Evolutionary conservation across 495 filamentous ascomycete genomes (phyloP), one percentile per base, ranked within the genome.

Genomic region (Penicillium desertorum): DNA sequence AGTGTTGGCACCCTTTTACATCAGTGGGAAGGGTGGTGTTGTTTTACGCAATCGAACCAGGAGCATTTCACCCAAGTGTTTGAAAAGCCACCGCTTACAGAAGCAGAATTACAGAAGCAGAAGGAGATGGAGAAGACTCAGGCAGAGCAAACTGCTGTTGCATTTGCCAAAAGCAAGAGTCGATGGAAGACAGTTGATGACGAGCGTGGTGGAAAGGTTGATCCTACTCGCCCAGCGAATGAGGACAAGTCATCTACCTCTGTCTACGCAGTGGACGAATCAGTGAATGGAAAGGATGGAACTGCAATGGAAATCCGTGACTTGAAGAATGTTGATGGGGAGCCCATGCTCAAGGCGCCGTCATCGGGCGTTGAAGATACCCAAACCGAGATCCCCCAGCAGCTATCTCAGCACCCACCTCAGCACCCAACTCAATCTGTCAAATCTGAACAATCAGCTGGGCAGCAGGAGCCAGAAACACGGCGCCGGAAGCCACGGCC

Each of bases 11-110:
- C 72, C 20, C 80, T 97, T 16, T 68, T 98, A 9, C 79, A 81
- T 17, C 68, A 92, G 44, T 98, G 94, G 94, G 91, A 96, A 72
- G 86, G 85, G 1, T 93, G 89, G 89, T 89, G 86, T 62, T 88
- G 92, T 9, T 98, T 98, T 63, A 84, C 88, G 2, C 82, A 87
- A 42, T 81, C 84, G 20, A 85, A 83, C 32, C 88, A 92, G 57
- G 86, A 89, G 59, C 76, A 84, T 50, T 92, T 98, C 61, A 80
- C 80, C 39, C 67, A 81, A 45, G 81, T 82, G 8, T 97, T 98
- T 59, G 81, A 86, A 39, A 87, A 88, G 56, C 88, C 90, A 41
- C 88, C 89, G 5, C 69, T 85, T 19, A 81, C 82, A 3, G 74
- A 77, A 51, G 69, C 72, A 47, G 81, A 81, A 48, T 62, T 70